Conservation (phyloP, 2,329 filamentous ascomycete genomes). For the Fusarium napiforme region DNA sequence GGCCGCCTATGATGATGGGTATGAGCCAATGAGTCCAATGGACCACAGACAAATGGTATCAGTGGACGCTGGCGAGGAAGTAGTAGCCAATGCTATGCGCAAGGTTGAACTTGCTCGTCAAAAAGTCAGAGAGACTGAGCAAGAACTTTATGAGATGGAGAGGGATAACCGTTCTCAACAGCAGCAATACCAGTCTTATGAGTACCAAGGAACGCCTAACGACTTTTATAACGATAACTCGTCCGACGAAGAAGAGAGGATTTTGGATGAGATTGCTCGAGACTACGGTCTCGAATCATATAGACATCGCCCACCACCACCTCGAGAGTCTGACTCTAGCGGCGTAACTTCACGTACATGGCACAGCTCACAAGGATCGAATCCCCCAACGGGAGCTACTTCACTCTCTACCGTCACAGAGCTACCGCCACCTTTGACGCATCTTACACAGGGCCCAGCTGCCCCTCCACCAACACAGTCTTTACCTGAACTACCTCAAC, state of each 20-base stretch:
- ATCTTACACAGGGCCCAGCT: slow-evolving; percentile 42
- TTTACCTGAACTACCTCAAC: slow-evolving; percentile 57
- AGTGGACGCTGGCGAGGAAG: slow-evolving; percentile 56
- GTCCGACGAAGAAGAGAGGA: slow-evolving; percentile 77
- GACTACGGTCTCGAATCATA: slow-evolving; percentile 88
- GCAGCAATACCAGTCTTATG: slow-evolving; percentile 43
- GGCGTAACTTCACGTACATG: slow-evolving; percentile 80
- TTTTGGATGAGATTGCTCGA: slow-evolving; percentile 88
- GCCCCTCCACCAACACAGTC: slow-evolving; percentile 63
- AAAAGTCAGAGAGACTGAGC: slow-evolving; percentile 77
- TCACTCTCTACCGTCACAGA: slow-evolving; percentile 76
- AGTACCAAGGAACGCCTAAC: slow-evolving; percentile 50
- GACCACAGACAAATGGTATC: slow-evolving; percentile 49
- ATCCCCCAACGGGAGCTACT: slow-evolving; percentile 60
- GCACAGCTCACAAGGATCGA: slow-evolving; percentile 82
- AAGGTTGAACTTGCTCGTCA: slow-evolving; percentile 82
- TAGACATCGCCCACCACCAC: slow-evolving; percentile 67
- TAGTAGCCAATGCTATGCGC: slow-evolving; percentile 66
- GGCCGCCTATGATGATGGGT: slow-evolving; percentile 92
- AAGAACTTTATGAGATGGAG: slow-evolving; percentile 63
- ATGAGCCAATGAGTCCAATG: slow-evolving; percentile 74
- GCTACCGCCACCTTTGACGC: slow-evolving; percentile 47
- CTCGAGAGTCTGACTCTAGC: slow-evolving; percentile 85
- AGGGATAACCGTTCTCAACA: slow-evolving; percentile 60
- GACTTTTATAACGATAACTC: slow-evolving; percentile 73